Evolutionary conservation across 257 asterid species (phyloP).

Genomic region (Solanum bulbocastanum): DNA sequence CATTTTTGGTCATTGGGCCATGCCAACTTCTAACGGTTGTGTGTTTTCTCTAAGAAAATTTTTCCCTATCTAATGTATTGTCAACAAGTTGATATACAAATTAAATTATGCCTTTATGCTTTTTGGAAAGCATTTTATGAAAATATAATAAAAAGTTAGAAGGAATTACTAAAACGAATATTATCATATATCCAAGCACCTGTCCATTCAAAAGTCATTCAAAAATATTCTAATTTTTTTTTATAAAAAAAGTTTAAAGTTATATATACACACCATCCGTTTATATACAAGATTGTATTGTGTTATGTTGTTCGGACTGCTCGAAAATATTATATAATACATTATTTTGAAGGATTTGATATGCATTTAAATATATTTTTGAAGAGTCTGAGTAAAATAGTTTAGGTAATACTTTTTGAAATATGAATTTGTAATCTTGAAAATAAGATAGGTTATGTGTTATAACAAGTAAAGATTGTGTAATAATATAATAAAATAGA

Average conservation of each 20-base stretch:
- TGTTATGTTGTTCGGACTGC: background rate
- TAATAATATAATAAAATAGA: background rate
- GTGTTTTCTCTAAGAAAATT: background rate
- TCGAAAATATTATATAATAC: background rate
- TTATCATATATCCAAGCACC: background rate
- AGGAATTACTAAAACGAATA: background rate
- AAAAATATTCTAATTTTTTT: background rate
- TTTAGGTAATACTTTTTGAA: background rate
- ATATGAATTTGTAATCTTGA: background rate
- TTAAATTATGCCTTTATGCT: background rate
- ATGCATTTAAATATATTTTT: background rate
- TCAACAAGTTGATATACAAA: background rate
- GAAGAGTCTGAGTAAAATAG: rapidly evolving
- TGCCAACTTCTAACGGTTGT: background rate
- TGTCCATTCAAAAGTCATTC: background rate
- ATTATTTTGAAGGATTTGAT: background rate
- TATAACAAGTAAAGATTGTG: background rate
- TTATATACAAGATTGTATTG: background rate
- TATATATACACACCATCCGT: background rate
- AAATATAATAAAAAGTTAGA: background rate
- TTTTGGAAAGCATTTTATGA: background rate
- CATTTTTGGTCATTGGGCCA: background rate
- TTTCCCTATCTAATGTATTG: background rate
- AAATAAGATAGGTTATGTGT: background rate
- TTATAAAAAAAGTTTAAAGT: background rate